Percentiles rank a stretch among this genome's conserved stretches.
These are phyloP conservation scores for Apostasia ramifera DNA, from an alignment of 106 monocot genomes.

Conservation along the genomic window DNA sequence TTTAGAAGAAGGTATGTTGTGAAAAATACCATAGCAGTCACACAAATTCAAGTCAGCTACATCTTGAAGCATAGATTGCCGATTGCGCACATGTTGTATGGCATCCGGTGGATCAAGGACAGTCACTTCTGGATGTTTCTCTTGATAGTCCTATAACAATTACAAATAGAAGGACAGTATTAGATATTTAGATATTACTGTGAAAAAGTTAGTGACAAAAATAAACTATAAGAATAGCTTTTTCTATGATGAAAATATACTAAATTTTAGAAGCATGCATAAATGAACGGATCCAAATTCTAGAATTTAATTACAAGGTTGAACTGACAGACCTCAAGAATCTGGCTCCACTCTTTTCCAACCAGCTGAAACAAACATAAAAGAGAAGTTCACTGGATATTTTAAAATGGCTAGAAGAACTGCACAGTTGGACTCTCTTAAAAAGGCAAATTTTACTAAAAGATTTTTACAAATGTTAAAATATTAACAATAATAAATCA, in stretches of 20 bases:
- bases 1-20: background rate
- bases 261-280: too few species aligned
- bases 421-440: background rate
- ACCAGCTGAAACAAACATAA: conserved; percentile 45
- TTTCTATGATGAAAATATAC: background rate
- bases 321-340: conserved; percentile 66
- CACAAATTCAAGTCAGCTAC: conserved; percentile 79
- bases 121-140: conserved; percentile 87
- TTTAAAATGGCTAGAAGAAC: background rate
- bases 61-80: conserved; percentile 93
- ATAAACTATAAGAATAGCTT: background rate
- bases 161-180: conserved; percentile 2
- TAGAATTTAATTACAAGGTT: background rate
- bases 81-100: conserved; percentile 72
- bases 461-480: background rate
- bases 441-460: background rate
- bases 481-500: background rate
- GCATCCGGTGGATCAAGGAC: conserved; percentile 95
- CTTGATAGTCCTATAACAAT: conserved; percentile 54
- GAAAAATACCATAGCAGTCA: conserved; percentile 50
- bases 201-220: background rate
- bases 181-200: background rate
- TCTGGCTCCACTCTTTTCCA: conserved; percentile 69
- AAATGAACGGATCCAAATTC: background rate
- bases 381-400: conserved; percentile 8